A percentile compares a stretch with the other conserved stretches of the same genome.
These are phyloP conservation scores for Pythium volutum DNA, from an alignment of 352 stramenopile species.

Conservation along the genomic window DNA sequence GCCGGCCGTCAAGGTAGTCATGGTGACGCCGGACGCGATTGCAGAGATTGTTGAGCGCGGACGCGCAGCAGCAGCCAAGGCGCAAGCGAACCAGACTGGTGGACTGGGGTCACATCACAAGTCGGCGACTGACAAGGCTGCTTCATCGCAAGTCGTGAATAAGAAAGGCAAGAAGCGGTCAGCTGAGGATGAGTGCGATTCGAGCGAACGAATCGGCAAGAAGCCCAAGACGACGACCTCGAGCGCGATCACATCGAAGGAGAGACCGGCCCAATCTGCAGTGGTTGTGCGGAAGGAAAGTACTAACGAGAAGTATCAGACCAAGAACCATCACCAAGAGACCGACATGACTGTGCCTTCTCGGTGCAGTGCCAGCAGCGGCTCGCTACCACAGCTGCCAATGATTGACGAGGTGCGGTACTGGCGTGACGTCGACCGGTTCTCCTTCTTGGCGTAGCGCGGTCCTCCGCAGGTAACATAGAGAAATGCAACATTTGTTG, in stretches of 20 bases:
- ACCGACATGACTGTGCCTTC: not conserved
- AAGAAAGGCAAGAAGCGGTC: constrained; percentile 4
- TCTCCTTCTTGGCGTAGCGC: constrained; percentile 18
- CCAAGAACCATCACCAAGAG: not conserved
- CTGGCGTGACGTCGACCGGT: constrained; percentile 29
- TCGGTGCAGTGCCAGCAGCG: not conserved
- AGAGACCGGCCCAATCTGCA: not conserved
- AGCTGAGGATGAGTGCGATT: not conserved
- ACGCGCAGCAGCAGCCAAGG: not conserved
- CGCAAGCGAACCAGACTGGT: constrained; percentile 1
- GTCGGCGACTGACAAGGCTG: not conserved
- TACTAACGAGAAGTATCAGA: not conserved
- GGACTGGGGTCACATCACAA: not conserved
- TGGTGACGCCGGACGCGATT: constrained; percentile 4
- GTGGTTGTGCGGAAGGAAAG: not conserved
- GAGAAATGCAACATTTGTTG: not conserved
- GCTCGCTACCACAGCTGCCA: not conserved
- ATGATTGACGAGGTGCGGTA: constrained; percentile 22
- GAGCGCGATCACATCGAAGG: not conserved
- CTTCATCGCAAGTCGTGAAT: not conserved
- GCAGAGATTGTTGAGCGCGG: constrained; percentile 7
- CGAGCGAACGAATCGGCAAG: not conserved
- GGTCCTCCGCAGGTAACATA: too few species aligned
- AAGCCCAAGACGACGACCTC: constrained; percentile 5
- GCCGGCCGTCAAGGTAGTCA: constrained; percentile 7